These are phyloP conservation scores for Coriolopsis trogii DNA, from an alignment of 1,284 basidiomycete species.

Conservation along the genomic window DNA sequence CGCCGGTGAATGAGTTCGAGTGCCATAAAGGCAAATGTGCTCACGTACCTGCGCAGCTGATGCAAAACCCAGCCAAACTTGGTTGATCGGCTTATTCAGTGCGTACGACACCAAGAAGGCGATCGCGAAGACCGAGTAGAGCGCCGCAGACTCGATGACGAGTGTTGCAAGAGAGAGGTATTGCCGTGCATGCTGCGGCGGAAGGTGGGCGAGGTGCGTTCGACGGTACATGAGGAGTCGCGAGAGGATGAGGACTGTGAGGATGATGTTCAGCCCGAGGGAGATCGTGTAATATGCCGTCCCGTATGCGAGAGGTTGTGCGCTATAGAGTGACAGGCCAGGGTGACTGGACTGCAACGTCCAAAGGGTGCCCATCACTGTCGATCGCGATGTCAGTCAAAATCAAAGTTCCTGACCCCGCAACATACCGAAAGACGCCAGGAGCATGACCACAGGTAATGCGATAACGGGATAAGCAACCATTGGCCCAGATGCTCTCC, in stretches of 20 bases:
- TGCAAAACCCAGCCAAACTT: slow-evolving; percentile 3
- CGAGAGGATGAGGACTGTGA: slow-evolving; percentile 43
- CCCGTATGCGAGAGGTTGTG: slow-evolving; percentile 37
- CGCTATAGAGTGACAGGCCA: slow-evolving; percentile 40
- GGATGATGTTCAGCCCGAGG: slow-evolving; percentile 45
- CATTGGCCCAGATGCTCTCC: slow-evolving; percentile 37
- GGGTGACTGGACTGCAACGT: slow-evolving; percentile 43
- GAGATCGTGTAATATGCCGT: slow-evolving; percentile 44
- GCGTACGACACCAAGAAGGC: slow-evolving; percentile 46
- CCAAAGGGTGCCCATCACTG: slow-evolving; percentile 46
- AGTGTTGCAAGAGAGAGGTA: slow-evolving; percentile 44
- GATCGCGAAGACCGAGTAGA: slow-evolving; percentile 44
- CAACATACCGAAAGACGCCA: slow-evolving; percentile 42
- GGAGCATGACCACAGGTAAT: slow-evolving; percentile 29
- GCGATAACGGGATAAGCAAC: slow-evolving; percentile 36
- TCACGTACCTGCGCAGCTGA: slow-evolving; percentile 10
- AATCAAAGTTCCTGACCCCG: not conserved
- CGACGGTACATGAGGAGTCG: slow-evolving; percentile 43
- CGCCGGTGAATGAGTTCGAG: no score
- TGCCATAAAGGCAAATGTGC: no score
- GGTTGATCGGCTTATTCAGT: slow-evolving; percentile 29
- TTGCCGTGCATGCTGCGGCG: slow-evolving; percentile 35
- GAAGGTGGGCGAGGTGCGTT: slow-evolving; percentile 30
- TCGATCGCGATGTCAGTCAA: not conserved
- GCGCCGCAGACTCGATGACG: slow-evolving; percentile 43